A percentile compares a stretch with the other conserved stretches of the same genome.
Evolutionary conservation across 495 filamentous ascomycete genomes (phyloP).

Genomic region (Thermothielavioides terrestris): DNA sequence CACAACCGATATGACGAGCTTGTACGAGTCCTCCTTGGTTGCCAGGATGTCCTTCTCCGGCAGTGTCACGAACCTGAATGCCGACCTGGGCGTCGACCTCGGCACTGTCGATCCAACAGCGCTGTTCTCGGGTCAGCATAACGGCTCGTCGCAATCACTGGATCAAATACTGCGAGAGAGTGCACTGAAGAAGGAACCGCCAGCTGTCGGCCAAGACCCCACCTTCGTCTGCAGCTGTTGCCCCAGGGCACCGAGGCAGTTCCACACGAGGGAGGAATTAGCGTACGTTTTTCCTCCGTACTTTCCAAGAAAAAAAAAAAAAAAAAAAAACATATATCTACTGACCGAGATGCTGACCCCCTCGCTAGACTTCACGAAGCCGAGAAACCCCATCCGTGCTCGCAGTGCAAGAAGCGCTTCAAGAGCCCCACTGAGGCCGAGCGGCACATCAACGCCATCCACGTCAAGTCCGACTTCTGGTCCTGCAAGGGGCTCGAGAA

Average conservation of each 20-base stretch:
- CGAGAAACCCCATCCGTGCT: conserved; percentile 76
- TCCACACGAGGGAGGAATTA: conserved; percentile 61
- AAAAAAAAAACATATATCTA: too few relatives aligned
- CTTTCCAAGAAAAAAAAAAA: too few relatives aligned
- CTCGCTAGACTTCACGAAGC: conserved; percentile 49
- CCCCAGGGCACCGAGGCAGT: conserved; percentile 79
- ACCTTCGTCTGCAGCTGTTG: conserved; percentile 68
- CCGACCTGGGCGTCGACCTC: background rate
- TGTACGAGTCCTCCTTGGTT: conserved; percentile 17
- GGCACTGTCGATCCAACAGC: conserved; percentile 5
- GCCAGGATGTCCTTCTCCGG: conserved; percentile 1
- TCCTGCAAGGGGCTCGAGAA: conserved; percentile 59
- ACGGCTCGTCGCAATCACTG: background rate
- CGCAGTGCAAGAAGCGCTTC: conserved; percentile 74
- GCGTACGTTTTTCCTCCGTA: conserved; percentile 44
- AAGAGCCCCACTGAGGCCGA: conserved; percentile 90
- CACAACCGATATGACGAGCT: conserved; percentile 18
- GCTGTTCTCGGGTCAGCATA: background rate
- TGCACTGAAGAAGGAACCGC: background rate
- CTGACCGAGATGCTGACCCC: too few relatives aligned
- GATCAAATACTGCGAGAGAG: background rate
- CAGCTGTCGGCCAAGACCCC: background rate
- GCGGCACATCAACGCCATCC: conserved; percentile 79
- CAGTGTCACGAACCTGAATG: conserved; percentile 1
- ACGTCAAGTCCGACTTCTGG: conserved; percentile 79